These are phyloP conservation scores for Vaccinium myrtillus DNA, from an alignment of 148 eudicot genomes.

Conservation along the genomic window DNA sequence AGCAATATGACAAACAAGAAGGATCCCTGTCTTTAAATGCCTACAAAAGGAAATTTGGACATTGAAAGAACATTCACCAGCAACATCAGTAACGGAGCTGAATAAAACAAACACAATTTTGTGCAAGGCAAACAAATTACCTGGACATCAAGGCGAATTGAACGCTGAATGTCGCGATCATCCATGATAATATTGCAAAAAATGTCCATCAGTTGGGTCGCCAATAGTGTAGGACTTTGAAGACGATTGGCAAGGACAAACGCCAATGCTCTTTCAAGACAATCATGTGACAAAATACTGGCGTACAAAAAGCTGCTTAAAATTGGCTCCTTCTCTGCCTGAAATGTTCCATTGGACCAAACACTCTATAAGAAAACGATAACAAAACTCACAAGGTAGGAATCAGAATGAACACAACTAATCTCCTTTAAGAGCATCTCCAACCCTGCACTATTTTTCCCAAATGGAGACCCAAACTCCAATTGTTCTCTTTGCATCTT, in stretches of 20 bases:
- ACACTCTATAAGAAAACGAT: neutral
- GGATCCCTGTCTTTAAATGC: slow-evolving; percentile 66
- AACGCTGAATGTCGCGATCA: slow-evolving; percentile 39
- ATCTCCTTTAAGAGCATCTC: neutral
- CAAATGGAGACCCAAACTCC: neutral
- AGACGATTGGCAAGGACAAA: slow-evolving; percentile 61
- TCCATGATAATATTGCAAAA: slow-evolving; percentile 43
- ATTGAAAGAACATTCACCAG: neutral
- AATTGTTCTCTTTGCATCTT: neutral
- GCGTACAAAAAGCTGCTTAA: slow-evolving; percentile 62
- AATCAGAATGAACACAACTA: neutral
- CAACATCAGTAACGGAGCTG: neutral
- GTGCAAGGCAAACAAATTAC: slow-evolving; percentile 20
- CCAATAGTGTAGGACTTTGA: slow-evolving; percentile 49
- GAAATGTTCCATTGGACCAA: slow-evolving; percentile 16
- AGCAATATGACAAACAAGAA: slow-evolving; percentile 56
- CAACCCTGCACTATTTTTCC: neutral
- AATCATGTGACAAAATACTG: slow-evolving; percentile 52
- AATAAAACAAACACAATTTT: neutral
- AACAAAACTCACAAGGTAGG: neutral
- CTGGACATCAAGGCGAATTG: slow-evolving; percentile 61
- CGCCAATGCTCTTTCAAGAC: slow-evolving; percentile 45
- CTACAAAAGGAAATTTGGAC: slow-evolving; percentile 24
- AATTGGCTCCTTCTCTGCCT: slow-evolving; percentile 72
- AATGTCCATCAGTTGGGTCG: slow-evolving; percentile 51